Conservation (phyloP, 1,284 basidiomycete species). For the Mrakiaceae sp. region DNA sequence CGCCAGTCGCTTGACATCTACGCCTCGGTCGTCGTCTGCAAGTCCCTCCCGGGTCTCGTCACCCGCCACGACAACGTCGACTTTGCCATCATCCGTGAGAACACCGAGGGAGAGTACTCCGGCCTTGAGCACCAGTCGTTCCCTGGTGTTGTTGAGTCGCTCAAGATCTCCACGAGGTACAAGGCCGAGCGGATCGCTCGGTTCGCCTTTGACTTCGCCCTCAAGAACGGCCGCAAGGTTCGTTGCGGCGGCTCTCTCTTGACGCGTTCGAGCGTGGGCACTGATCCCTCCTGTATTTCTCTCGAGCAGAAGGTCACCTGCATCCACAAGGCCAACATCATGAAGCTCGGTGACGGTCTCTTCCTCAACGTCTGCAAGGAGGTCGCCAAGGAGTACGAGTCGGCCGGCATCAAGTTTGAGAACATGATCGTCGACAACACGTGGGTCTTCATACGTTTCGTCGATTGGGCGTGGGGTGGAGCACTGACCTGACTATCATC, state of each 20-base stretch:
- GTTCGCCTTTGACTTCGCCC: constrained; percentile 97
- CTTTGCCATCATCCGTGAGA: constrained; percentile 98
- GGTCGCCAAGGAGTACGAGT: constrained; percentile 81
- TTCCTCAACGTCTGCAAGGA: constrained; percentile 98
- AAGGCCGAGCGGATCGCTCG: constrained; percentile 96
- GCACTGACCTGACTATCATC: not conserved
- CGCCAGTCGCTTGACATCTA: constrained; percentile 99
- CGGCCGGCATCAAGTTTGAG: constrained; percentile 81
- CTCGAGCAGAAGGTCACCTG: constrained; percentile 84
- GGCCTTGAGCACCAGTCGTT: constrained; percentile 97
- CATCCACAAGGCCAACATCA: constrained; percentile 99
- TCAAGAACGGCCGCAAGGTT: constrained; percentile 96
- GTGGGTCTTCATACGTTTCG: constrained; percentile 37
- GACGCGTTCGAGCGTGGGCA: not conserved
- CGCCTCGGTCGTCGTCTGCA: constrained; percentile 95
- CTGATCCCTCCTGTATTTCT: not conserved
- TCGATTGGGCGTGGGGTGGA: not conserved
- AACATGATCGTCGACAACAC: constrained; percentile 99
- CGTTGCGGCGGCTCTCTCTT: constrained; percentile 17
- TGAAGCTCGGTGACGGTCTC: constrained; percentile 99
- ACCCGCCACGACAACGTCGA: constrained; percentile 96
- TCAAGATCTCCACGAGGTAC: constrained; percentile 92
- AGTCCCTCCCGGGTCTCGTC: constrained; percentile 91
- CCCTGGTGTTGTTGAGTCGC: constrained; percentile 94
- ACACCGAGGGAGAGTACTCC: constrained; percentile 99